phyloP scores from a whole-genome alignment of 2,329 filamentous ascomycete genomes.

The Fusarium oligoseptatum region DNA sequence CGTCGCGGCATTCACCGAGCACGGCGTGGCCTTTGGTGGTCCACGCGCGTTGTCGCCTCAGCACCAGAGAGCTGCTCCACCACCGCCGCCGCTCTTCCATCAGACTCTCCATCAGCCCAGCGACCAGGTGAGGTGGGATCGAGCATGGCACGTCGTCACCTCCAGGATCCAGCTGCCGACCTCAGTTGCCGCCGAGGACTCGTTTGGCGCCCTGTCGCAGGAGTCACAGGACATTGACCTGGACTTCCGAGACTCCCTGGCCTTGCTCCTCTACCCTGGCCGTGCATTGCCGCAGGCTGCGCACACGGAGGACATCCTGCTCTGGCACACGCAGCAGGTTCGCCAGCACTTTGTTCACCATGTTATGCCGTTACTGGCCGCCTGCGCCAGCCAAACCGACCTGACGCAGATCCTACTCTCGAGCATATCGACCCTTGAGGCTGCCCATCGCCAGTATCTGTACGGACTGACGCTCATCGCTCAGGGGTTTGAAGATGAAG shows the following conservation, averaged over 20 bases:
- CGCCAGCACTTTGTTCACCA: constrained; percentile 71
- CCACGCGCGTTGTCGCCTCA: constrained; percentile 46
- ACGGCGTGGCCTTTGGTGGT: constrained; percentile 62
- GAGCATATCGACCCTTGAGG: constrained; percentile 70
- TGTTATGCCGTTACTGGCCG: constrained; percentile 68
- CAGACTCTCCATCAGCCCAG: constrained; percentile 46
- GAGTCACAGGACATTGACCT: constrained; percentile 59
- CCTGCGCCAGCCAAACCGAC: constrained; percentile 58
- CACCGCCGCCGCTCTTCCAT: constrained; percentile 38
- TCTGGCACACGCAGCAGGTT: constrained; percentile 73
- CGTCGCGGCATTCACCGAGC: constrained; percentile 54
- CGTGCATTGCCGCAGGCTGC: constrained; percentile 61
- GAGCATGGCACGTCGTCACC: constrained; percentile 74
- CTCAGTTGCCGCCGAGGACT: constrained; percentile 68
- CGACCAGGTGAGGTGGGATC: constrained; percentile 70
- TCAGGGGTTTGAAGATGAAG: constrained; percentile 59
- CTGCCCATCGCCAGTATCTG: constrained; percentile 69
- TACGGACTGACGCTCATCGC: constrained; percentile 67
- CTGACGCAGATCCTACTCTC: constrained; percentile 63
- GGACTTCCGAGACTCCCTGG: constrained; percentile 65
- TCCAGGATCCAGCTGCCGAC: constrained; percentile 67
- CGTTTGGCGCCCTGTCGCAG: constrained; percentile 62
- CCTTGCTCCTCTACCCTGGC: constrained; percentile 65
- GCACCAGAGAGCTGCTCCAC: constrained; percentile 36
- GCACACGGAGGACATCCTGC: constrained; percentile 68